These are phyloP conservation scores for Neofusicoccum cordaticola DNA, from an alignment of 2,329 filamentous ascomycete genomes.

Conservation along the genomic window DNA sequence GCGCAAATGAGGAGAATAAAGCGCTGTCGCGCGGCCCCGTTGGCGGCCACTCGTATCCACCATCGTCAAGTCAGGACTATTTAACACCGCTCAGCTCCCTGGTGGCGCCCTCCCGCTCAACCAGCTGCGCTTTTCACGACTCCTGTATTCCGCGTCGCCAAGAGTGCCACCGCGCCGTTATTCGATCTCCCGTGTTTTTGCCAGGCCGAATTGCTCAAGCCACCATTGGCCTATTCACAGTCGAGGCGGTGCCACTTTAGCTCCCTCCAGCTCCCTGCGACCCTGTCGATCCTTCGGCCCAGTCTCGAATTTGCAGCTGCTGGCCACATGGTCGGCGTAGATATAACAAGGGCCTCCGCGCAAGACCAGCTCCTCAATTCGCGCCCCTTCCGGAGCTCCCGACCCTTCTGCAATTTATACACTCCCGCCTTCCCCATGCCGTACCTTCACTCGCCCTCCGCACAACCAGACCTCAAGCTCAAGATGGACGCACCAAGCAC, in stretches of 20 bases:
- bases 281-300: slow-evolving; percentile 16
- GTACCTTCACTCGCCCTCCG: neutral
- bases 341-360: slow-evolving; percentile 6
- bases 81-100: neutral
- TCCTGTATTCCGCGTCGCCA: slow-evolving; percentile 11
- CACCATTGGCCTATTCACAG: neutral
- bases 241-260: slow-evolving; percentile 9
- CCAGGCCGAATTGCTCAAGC: neutral
- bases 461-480: neutral
- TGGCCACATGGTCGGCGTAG: slow-evolving; percentile 10
- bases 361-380: neutral
- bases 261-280: slow-evolving; percentile 5
- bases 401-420: neutral
- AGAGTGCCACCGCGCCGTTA: slow-evolving; percentile 13
- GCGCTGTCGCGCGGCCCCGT: neutral
- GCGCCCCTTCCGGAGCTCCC: neutral
- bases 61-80: slow-evolving; percentile 4
- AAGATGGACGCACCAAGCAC: slow-evolving; percentile 40
- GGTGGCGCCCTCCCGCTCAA: neutral
- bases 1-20: neutral
- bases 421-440: neutral
- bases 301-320: slow-evolving; percentile 3
- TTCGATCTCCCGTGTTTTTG: neutral
- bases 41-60: neutral
- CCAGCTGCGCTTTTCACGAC: neutral